Evolutionary conservation across 2,329 filamentous ascomycete species (phyloP).

Genomic region (Fusarium sp.): DNA sequence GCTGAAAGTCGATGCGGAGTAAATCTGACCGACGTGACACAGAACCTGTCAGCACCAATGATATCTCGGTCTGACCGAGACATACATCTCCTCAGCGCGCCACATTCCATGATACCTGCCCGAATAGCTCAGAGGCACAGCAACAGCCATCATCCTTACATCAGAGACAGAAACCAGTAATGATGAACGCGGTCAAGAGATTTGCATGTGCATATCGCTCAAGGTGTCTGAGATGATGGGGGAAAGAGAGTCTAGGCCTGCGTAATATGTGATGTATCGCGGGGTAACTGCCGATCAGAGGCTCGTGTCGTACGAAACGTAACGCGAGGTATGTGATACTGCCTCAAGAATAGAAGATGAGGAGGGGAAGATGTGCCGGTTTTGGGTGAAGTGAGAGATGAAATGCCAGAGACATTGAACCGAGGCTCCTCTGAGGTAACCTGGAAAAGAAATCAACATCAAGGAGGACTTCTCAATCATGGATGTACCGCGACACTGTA

Average conservation of each 20-base stretch:
- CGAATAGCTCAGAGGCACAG: background rate
- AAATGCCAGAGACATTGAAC: too few relatives aligned
- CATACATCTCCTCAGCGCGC: background rate
- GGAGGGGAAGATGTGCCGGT: background rate
- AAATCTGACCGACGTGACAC: background rate
- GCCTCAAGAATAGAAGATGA: background rate
- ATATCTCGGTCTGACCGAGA: background rate
- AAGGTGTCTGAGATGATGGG: background rate
- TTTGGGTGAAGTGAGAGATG: background rate
- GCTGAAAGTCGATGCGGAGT: background rate
- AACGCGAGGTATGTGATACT: background rate
- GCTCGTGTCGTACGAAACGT: too few relatives aligned
- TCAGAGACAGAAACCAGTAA: background rate
- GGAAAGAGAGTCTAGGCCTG: background rate
- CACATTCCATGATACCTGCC: background rate
- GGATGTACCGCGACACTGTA: too few relatives aligned
- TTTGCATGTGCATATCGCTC: background rate
- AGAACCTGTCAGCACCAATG: background rate
- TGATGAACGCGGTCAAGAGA: too few relatives aligned
- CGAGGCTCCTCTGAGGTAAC: accelerated
- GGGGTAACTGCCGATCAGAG: background rate
- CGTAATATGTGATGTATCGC: background rate
- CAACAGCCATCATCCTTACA: background rate
- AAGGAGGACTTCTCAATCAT: too few relatives aligned
- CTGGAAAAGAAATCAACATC: accelerated